Evolutionary conservation across 345 rosid species (phyloP).

Genomic region (Streptanthus diversifolius): DNA sequence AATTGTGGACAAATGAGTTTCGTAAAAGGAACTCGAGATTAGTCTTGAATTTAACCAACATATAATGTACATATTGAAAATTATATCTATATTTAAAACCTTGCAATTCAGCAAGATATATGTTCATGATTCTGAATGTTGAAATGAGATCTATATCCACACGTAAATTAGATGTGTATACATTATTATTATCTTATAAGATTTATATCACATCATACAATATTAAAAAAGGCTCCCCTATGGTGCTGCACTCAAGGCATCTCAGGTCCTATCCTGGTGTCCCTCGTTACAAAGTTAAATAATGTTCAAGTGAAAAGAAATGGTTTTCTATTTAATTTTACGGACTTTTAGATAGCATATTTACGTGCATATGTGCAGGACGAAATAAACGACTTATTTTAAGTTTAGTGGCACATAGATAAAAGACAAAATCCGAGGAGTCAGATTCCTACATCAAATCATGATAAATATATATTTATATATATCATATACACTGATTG

Average conservation of each 20-base stretch:
- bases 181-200: background rate
- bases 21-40: background rate
- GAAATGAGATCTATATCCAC: background rate
- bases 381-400: constrained; percentile 8
- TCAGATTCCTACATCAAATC: constrained; percentile 22
- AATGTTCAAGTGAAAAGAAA: background rate
- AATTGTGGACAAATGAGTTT: background rate
- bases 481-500: background rate
- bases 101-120: background rate
- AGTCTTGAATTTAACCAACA: background rate
- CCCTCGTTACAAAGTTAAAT: background rate
- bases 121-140: constrained; percentile 7
- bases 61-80: background rate
- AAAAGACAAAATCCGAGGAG: constrained; percentile 20
- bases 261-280: constrained; percentile 5
- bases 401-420: constrained; percentile 1
- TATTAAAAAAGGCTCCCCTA: background rate
- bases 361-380: background rate
- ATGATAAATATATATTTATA: background rate
- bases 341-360: constrained; percentile 9
- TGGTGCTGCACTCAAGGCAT: background rate
- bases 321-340: background rate
- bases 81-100: background rate
- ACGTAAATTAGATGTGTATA: background rate
- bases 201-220: constrained; percentile 1